Conservation (phyloP, 257 asterid genomes). For the Nicotiana otophora region DNA sequence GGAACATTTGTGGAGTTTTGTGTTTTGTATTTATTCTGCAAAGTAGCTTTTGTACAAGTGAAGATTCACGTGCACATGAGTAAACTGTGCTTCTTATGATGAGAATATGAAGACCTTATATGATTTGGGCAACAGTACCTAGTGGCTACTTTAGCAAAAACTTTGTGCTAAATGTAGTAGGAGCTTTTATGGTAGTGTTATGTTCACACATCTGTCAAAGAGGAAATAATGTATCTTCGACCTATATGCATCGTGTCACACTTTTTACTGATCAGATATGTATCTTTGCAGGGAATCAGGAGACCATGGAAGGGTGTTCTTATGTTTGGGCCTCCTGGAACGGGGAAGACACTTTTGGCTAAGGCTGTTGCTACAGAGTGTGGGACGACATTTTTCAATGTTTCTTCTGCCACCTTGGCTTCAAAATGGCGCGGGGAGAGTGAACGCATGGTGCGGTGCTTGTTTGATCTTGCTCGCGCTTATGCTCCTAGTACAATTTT, state of each 20-base stretch:
- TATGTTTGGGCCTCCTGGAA: conserved; percentile 99
- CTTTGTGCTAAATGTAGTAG: neutral
- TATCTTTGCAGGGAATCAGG: conserved; percentile 76
- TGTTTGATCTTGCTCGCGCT: conserved; percentile 98
- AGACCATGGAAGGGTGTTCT: conserved; percentile 99
- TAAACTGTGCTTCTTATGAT: neutral
- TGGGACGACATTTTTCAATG: conserved; percentile 95
- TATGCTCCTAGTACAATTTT: conserved; percentile 98
- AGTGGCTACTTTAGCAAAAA: neutral
- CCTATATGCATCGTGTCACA: neutral
- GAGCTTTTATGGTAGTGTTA: neutral
- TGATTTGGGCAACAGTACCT: neutral
- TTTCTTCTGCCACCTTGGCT: conserved; percentile 98
- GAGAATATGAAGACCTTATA: neutral
- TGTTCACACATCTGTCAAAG: neutral
- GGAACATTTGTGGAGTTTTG: neutral
- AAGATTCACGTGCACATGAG: neutral
- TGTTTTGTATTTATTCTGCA: neutral
- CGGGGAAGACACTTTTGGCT: conserved; percentile 98
- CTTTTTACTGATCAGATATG: neutral
- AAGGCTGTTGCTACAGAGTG: conserved; percentile 99
- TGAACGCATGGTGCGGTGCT: conserved; percentile 97
- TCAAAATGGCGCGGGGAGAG: conserved; percentile 99
- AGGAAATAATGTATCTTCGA: neutral
- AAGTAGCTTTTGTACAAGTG: neutral